Evolutionary conservation across 2,329 filamentous ascomycete species (phyloP).

Genomic region (Botrytis pseudocinerea): DNA sequence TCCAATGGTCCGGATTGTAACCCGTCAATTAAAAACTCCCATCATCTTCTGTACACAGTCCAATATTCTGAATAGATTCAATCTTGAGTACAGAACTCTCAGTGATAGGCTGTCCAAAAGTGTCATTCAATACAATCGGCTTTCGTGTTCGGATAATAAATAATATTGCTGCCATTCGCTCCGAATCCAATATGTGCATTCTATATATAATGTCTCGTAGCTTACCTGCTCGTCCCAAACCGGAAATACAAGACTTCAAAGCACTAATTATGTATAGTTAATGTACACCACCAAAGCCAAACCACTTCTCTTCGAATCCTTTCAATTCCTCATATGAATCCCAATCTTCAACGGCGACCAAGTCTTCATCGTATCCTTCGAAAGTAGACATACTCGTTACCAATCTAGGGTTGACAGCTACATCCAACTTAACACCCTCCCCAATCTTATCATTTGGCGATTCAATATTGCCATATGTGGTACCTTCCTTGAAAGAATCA

Average conservation of each 20-base stretch:
- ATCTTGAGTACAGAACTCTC: not conserved
- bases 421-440: constrained; percentile 29
- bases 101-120: not conserved
- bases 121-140: not conserved
- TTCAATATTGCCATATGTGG: constrained; percentile 29
- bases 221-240: not conserved
- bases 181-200: not conserved
- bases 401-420: constrained; percentile 24
- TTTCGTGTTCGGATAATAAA: not conserved
- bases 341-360: constrained; percentile 29
- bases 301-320: constrained; percentile 32
- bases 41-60: not conserved
- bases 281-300: constrained; percentile 29
- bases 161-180: not conserved
- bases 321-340: constrained; percentile 31
- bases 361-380: constrained; percentile 26
- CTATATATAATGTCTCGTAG: not conserved
- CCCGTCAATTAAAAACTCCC: not conserved
- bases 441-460: constrained; percentile 29
- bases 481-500: constrained; percentile 26
- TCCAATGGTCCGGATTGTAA: not conserved
- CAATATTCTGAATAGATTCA: not conserved
- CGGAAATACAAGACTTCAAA: not conserved
- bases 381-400: constrained; percentile 27
- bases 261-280: not conserved